phyloP scores from a whole-genome alignment of 1,139 yeast genomes.

The Suhomyces bokatorum region DNA sequence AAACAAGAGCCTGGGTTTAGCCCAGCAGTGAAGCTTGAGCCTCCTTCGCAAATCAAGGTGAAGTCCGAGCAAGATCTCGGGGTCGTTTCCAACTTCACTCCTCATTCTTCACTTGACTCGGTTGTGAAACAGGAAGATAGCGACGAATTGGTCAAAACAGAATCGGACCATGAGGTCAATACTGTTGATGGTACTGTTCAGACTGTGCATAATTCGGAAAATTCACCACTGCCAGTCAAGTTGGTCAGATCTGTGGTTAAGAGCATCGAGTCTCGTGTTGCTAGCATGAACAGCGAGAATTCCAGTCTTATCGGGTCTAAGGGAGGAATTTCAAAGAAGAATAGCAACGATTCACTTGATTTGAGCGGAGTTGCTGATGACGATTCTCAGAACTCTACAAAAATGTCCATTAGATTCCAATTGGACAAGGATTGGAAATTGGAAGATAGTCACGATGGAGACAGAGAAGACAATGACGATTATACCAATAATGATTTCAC shows the following conservation, averaged over 20 bases:
- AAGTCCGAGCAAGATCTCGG: conserved; percentile 1
- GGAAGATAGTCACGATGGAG: conserved; percentile 47
- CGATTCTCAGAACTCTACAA: conserved; percentile 22
- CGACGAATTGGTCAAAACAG: conserved; percentile 8
- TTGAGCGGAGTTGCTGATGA: conserved; percentile 9
- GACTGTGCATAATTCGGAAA: conserved; percentile 4
- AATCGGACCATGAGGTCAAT: conserved; percentile 5
- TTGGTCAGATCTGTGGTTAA: conserved; percentile 10
- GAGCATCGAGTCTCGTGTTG: conserved; percentile 9
- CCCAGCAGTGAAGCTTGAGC: conserved; percentile 6
- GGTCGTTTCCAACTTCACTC: background rate
- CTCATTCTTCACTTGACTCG: background rate
- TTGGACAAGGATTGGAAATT: conserved; percentile 43
- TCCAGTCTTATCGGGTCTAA: conserved; percentile 2
- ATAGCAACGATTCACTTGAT: background rate
- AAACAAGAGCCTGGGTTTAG: background rate
- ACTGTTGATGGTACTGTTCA: conserved; percentile 7
- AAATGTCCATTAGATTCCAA: conserved; percentile 36
- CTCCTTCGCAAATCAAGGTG: background rate
- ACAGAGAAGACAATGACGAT: conserved; percentile 43
- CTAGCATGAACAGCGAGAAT: conserved; percentile 4
- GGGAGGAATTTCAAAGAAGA: background rate
- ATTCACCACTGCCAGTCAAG: conserved; percentile 7
- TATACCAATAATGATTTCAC: conserved; percentile 26
- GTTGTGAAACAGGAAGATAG: conserved; percentile 6